phyloP scores from a whole-genome alignment of 805 yeast genomes.

The Wickerhamiella azymoides region DNA sequence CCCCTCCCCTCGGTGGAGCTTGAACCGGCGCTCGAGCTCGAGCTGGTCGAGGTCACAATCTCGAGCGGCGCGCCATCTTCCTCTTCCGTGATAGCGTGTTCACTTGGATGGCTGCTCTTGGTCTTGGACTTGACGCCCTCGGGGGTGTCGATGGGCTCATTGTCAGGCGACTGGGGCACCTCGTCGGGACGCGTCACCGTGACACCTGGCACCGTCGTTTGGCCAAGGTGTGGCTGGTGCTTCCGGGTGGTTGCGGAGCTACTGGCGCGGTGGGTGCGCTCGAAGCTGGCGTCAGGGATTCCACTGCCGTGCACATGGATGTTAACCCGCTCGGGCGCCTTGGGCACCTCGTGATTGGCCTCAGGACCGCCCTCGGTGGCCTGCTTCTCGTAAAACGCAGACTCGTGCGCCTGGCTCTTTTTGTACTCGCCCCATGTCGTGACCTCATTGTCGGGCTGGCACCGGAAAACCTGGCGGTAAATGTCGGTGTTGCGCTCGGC shows the following conservation, averaged over 20 bases:
- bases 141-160: background rate
- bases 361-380: slow-evolving; percentile 44
- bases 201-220: background rate
- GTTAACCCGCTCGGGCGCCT: slow-evolving; percentile 19
- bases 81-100: background rate
- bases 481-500: slow-evolving; percentile 75
- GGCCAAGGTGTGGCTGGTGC: slow-evolving; percentile 2
- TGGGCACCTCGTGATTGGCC: slow-evolving; percentile 11
- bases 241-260: background rate
- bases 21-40: background rate
- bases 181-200: background rate
- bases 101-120: too few species aligned
- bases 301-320: slow-evolving; percentile 10
- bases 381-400: slow-evolving; percentile 29
- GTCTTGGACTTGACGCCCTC: background rate
- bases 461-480: slow-evolving; percentile 73
- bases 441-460: slow-evolving; percentile 93
- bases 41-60: background rate
- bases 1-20: background rate
- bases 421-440: slow-evolving; percentile 82
- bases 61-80: background rate
- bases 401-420: slow-evolving; percentile 34
- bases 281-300: background rate
- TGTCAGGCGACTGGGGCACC: background rate
- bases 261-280: background rate